These are phyloP conservation scores for Trematosphaeria pertusa DNA, from an alignment of 2,329 filamentous ascomycete genomes.

Conservation along the genomic window DNA sequence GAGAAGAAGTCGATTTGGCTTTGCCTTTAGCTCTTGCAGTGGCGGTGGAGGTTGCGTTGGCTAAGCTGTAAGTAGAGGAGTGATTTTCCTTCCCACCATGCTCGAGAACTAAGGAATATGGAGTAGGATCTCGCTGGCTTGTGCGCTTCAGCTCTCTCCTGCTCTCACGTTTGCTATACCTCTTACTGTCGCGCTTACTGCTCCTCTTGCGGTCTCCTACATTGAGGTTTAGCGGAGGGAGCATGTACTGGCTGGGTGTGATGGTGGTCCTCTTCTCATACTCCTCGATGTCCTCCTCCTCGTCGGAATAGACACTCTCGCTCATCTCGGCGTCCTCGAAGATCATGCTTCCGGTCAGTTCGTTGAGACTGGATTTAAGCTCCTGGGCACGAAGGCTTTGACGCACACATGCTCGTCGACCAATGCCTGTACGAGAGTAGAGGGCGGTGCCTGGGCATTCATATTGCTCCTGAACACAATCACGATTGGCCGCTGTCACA, in stretches of 20 bases:
- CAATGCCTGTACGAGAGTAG: conserved; percentile 11
- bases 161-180: conserved; percentile 16
- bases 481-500: conserved; percentile 10
- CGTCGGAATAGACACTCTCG: conserved; percentile 38
- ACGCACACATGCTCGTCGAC: conserved; percentile 23
- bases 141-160: conserved; percentile 29
- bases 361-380: conserved; percentile 33
- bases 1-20: conserved; percentile 20
- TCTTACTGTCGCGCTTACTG: conserved; percentile 22
- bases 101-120: conserved; percentile 28
- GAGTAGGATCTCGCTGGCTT: conserved; percentile 37
- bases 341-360: conserved; percentile 31
- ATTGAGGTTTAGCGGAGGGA: conserved; percentile 31
- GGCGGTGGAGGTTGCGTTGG: conserved; percentile 11
- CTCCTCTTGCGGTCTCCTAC: conserved; percentile 22
- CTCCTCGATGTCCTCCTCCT: conserved; percentile 36
- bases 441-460: conserved; percentile 23
- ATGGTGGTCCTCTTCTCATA: conserved; percentile 29
- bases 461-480: conserved; percentile 21
- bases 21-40: conserved; percentile 18
- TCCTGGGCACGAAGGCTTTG: conserved; percentile 28
- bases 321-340: conserved; percentile 40
- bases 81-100: conserved; percentile 43
- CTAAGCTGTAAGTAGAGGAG: conserved; percentile 31
- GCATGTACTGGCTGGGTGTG: conserved; percentile 26